Percentiles rank a stretch among this genome's conserved stretches.
phyloP scores from a whole-genome alignment of 169 alveolate genomes.

The Prorocentrum cordatum region DNA sequence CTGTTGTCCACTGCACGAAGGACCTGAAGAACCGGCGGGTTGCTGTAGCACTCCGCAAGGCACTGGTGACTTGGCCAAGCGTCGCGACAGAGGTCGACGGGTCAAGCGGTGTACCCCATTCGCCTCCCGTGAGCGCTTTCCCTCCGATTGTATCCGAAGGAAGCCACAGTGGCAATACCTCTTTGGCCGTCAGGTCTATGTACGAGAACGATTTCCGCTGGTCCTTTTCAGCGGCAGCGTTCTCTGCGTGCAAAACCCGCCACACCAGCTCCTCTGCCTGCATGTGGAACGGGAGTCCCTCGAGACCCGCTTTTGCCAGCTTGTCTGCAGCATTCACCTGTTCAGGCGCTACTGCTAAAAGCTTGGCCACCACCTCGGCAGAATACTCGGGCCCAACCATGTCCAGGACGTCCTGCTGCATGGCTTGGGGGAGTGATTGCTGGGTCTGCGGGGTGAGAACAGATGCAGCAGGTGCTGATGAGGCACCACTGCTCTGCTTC shows the following conservation, averaged over 20 bases:
- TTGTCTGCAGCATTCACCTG: background rate
- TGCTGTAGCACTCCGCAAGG: background rate
- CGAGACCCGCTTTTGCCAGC: background rate
- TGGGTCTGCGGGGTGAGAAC: too few relatives aligned
- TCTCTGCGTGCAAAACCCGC: background rate
- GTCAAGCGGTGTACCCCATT: background rate
- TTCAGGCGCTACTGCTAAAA: too few relatives aligned
- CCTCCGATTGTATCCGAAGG: constrained; percentile 3
- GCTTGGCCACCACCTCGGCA: too few relatives aligned
- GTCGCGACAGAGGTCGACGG: background rate
- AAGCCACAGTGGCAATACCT: background rate
- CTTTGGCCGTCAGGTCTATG: constrained; percentile 1
- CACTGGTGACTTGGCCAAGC: background rate
- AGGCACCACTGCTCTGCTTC: too few relatives aligned
- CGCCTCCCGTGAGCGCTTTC: background rate
- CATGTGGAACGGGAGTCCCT: background rate
- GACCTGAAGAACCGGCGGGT: background rate
- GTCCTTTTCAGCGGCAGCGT: background rate
- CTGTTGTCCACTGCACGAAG: background rate
- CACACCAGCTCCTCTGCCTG: background rate
- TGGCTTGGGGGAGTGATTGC: too few relatives aligned
- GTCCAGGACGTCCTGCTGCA: too few relatives aligned
- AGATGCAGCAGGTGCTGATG: too few relatives aligned
- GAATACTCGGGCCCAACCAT: too few relatives aligned
- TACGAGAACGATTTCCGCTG: background rate